Base-by-base conservation (phyloP, 1,139 yeast genomes). In the Lodderomyces parapsilosis region DNA sequence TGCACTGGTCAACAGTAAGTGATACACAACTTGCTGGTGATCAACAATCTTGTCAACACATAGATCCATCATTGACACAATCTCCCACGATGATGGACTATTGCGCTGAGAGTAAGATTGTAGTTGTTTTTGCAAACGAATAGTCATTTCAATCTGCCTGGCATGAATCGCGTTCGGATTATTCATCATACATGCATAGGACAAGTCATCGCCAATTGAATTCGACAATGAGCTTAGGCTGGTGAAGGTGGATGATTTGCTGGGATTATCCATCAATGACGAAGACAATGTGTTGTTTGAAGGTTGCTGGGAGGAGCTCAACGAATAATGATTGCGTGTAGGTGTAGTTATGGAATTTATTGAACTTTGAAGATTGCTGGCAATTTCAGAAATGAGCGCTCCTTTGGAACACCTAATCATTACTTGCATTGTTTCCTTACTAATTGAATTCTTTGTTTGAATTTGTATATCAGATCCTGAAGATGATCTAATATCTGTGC, bases 401-500 rank as follows among this genome's bases (percentile, higher is more conserved):
- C 66, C 63, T 31, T 56, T 60, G 25, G 54, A 51, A 46, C 76
- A 68, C 47, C 78, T 63, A 15, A 71, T 51, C 62, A 69, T 62
- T 3, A 71, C 55, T 43, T 60, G 53, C 51, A 59, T 56, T 33
- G 47, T 58, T 34, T 68, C 66, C 2, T 49, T 43, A 2, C 65
- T 64, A 18, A 71, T 57, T 14, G 72, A 52, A 49, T 71, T 68
- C 3, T 45, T 45, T 3, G 74, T 53, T 36, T 56, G 58, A 24
- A 71, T 55, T 50, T 71, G 76, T 34, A 70, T 54, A 49, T 73
- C 78, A 39, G 72, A 59, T 4, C 77, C 75, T 2, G 72, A 60
- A 3, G 74, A 66, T 44, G 62, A 64, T 38, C 72, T 59, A 1
- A 63, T 50, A 8, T 60, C 58, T 11, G 70, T 59, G 5, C 38